Base-by-base conservation (phyloP, 768 basidiomycete species). In the Tulasnella sp. region DNA sequence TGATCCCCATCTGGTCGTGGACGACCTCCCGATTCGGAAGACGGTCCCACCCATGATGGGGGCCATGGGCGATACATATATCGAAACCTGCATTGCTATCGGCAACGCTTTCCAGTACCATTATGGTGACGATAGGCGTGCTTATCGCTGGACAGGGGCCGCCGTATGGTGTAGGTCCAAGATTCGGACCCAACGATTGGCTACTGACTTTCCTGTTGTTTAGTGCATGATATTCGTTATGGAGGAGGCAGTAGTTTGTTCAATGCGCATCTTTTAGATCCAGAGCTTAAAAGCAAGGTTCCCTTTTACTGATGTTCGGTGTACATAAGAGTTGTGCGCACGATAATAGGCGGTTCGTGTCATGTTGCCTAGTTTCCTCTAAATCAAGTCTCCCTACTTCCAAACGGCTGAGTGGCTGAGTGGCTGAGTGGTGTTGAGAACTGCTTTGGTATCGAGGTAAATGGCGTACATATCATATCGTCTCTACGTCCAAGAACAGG, bases 91-190 rank as follows among this genome's bases (percentile, higher is more conserved):
- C 52, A 45, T 73, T 25, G 37, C 42, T 31, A 3, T 73, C 37
- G 22, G 37, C 37, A 52, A 49, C n/a, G 42, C 72, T 14, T 73
- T 73, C 36, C 12, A 22, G 9, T n/a, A 45, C 3, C 37, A 8
- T 12, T 73, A 25, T 14, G 9, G 25, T 1, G 72, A 73, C 36
- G 12, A 11, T 22, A 36, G 7, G 8, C 40, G 72, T 6, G 22
- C 25, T 36, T 2, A 73, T 1, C 36, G 40, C 9, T 73, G 72
- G 72, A 25, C 34, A 37, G n/a, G 7, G 5, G 40, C 72, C 15
- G 72, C 72, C 14, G 29, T 15, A 49, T 73, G 72, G 72, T 52
- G 72, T 73, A 37, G 3, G 72, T 73, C n/a, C 40, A 8, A n/a
- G 49, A 12, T 22, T n/a, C 45, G 72, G 8, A 9, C 29, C 17